Base-by-base conservation (phyloP, 495 filamentous ascomycete species). In the Trichodelitschia bisporula region DNA sequence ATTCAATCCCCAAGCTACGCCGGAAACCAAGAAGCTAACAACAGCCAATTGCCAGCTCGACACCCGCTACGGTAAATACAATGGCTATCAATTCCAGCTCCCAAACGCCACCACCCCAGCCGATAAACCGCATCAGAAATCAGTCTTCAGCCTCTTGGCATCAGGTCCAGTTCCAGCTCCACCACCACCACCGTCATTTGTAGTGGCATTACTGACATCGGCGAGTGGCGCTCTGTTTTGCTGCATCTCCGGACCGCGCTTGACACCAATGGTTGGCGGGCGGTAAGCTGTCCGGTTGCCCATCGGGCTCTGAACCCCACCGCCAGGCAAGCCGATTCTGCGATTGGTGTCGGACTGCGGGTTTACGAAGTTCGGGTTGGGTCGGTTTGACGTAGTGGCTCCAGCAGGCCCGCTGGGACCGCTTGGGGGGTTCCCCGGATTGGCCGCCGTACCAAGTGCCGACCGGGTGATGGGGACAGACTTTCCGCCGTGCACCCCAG, bases 401-500 rank as follows among this genome's bases (percentile, higher is more conserved):
- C 10, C 27, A 8, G 6, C 8, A 29, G 6, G 6, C 6, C 11
- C 8, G 8, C 9, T 18, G 29, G 9, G 9, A n/a, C 21, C 21
- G 21, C 21, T n/a, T 24, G 21, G 27, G 13, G 17, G 34, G 30
- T 26, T 31, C n/a, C 24, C 34, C 23, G 28, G 31, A 28, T 19
- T 39, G 36, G 39, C 32, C 39, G 20, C 17, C 19, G 14, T n/a
- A 18, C 6, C 24, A 0, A 53, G 39, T 0, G 55, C 51, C 17
- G 56, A 54, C 28, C 50, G 62, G 2, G 53, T 56, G 0, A 89
- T 55, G 0, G 77, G 72, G 20, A 67, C 64, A 17, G 66, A 74
- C 32, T 66, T 72, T 16, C 54, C 67, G 40, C 86, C 77, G 38
- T 91, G 79, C 28, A 93, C 61, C n/a, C 82, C 82, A 0, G 74